Evolutionary conservation across 352 stramenopile species (phyloP), one percentile per base, ranked within the genome.

Genomic region (Pythium folliculosum): DNA sequence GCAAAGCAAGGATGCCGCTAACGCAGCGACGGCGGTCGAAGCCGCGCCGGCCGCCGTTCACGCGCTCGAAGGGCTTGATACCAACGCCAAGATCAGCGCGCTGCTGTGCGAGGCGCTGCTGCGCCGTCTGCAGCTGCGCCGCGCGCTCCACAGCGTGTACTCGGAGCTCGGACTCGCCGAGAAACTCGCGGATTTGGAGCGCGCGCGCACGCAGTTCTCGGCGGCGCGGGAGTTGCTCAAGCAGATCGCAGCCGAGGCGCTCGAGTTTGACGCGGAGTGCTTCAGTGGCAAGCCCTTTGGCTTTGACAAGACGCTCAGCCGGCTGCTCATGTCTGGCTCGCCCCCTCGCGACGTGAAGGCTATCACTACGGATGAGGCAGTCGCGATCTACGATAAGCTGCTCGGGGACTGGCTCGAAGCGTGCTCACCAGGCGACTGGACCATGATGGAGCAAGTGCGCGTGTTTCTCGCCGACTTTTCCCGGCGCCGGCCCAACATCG

Each of bases 391-490:
- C 58, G 80, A 77, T 25, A 79, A 80, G 30, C 63, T 95, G 6
- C 45, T 92, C 35, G 43, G 70, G 17, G 80, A 93, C 60, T 70
- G 93, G 63, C 35, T 82, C n/a, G 60, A 76, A 5, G 82, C 77
- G 3, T 92, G 86, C 63, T 82, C 80, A 60, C 74, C 81, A 0
- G 72, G 76, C 10, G 71, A 86, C 50, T 92, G 84, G 81, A 77
- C 62, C n/a, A 81, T 70, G 50, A 94, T 95, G 84, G 85, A 95
- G 70, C 81, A 95, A 45, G 62, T 95, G 45, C 82, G 86, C 22
- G 82, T 87, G 52, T 95, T 94, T 52, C 70, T 95, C 49, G 49
- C 77, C 6, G 80, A 93, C 51, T 93, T 94, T 70, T 91, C 82
- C 7, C 71, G 81, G 21, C 73, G 89, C 38, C 75, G 85, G 16